Percentiles rank a stretch among this genome's conserved stretches.
phyloP scores from a whole-genome alignment of 2,329 filamentous ascomycete genomes.

The Incumbomyces delicatus region DNA sequence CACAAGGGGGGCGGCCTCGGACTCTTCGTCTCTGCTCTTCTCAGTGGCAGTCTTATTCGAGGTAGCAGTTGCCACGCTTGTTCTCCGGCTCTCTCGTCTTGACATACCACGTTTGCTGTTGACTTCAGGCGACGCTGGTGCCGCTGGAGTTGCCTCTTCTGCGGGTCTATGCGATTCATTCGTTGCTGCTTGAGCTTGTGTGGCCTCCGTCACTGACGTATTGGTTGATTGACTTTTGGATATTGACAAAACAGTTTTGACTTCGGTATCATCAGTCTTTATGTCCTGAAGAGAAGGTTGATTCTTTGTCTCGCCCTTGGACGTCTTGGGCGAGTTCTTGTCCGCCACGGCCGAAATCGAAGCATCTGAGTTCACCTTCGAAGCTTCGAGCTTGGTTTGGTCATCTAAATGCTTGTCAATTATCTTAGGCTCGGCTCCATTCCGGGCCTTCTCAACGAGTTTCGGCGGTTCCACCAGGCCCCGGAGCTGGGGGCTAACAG shows the following conservation, averaged over 20 bases:
- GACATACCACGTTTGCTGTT: background rate
- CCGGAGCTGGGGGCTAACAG: no score
- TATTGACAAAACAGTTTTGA: background rate
- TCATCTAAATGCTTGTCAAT: no score
- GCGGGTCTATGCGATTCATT: background rate
- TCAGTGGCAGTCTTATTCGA: conserved; percentile 1
- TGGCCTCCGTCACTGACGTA: no score
- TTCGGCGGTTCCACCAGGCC: no score
- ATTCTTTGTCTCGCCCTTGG: background rate
- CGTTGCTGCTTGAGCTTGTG: background rate
- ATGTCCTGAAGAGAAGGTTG: background rate
- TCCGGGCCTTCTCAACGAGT: no score
- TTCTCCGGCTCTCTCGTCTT: conserved; percentile 1
- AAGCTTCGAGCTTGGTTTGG: no score
- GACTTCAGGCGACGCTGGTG: background rate
- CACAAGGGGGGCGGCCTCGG: background rate
- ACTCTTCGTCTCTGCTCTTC: conserved; percentile 3
- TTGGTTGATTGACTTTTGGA: no score
- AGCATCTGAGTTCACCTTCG: no score
- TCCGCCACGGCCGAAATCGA: no score
- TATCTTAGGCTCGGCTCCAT: no score
- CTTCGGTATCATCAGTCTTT: background rate
- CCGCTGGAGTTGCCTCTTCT: background rate
- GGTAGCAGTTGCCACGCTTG: conserved; percentile 1
- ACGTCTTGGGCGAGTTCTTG: background rate